Percentiles rank a stretch among this genome's conserved stretches.
phyloP scores from a whole-genome alignment of 306 rosid genomes.

The Rubus idaeus region DNA sequence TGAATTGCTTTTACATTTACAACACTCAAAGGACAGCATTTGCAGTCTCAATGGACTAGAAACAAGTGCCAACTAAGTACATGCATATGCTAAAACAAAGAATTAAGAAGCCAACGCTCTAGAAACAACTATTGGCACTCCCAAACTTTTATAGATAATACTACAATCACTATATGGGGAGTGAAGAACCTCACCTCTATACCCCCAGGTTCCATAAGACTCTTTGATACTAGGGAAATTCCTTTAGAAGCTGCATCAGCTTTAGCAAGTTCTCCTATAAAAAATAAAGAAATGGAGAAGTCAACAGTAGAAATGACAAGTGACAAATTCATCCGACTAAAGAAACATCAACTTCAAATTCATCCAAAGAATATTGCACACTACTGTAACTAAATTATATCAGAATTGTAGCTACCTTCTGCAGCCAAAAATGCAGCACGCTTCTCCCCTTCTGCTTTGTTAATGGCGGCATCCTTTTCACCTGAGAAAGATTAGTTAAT shows the following conservation, averaged over 20 bases:
- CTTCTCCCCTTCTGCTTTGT: conserved; percentile 91
- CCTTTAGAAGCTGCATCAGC: conserved; percentile 93
- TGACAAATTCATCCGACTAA: background rate
- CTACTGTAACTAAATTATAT: conserved; percentile 18
- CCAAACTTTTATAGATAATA: background rate
- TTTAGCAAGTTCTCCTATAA: conserved; percentile 88
- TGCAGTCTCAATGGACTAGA: background rate
- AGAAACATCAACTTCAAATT: conserved; percentile 27
- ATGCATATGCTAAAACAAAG: background rate
- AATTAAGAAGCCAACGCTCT: background rate
- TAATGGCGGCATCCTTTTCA: conserved; percentile 85
- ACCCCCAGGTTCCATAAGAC: conserved; percentile 81
- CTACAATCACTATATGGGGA: conserved; percentile 8
- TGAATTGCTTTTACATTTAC: background rate
- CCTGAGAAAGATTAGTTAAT: conserved; percentile 55
- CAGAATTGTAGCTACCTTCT: conserved; percentile 55
- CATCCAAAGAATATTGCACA: conserved; percentile 3
- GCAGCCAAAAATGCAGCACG: conserved; percentile 82
- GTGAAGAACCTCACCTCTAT: conserved; percentile 60
- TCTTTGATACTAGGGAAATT: conserved; percentile 58
- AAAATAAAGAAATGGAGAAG: conserved; percentile 26
- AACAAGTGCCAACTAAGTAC: background rate
- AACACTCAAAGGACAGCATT: background rate
- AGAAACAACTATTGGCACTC: background rate
- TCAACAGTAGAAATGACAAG: conserved; percentile 9